phyloP scores from a whole-genome alignment of 768 basidiomycete species.

The Tremella yokohamensis region DNA sequence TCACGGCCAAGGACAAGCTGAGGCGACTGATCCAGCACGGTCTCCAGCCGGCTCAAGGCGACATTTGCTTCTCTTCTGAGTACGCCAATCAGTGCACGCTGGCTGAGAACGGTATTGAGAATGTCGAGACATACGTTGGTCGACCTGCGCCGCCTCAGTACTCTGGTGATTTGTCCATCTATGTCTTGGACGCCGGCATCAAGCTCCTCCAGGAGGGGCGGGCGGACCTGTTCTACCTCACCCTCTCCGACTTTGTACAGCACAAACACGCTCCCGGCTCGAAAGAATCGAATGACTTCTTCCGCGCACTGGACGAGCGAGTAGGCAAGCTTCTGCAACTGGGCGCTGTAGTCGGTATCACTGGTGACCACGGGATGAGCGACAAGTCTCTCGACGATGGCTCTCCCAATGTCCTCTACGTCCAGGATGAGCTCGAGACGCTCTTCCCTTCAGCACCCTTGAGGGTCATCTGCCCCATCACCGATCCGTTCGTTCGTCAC shows the following conservation, averaged over 20 bases:
- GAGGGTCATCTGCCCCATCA: conserved; percentile 9
- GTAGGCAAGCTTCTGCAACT: conserved; percentile 9
- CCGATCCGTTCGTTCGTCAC: conserved; percentile 10
- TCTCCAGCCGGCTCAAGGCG: background rate
- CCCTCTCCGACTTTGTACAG: conserved; percentile 13
- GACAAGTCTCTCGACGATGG: conserved; percentile 6
- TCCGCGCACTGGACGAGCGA: conserved; percentile 1
- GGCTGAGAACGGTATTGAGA: conserved; percentile 7
- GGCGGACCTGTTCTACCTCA: conserved; percentile 14
- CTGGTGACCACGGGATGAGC: conserved; percentile 10
- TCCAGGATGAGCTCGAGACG: conserved; percentile 6
- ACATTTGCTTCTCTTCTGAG: conserved; percentile 10
- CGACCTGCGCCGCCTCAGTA: conserved; percentile 10
- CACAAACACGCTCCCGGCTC: conserved; percentile 11
- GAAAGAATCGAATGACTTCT: conserved; percentile 6
- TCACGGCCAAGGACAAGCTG: conserved; percentile 12
- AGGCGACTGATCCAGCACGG: conserved; percentile 6
- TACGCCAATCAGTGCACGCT: conserved; percentile 10
- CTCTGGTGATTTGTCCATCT: conserved; percentile 11
- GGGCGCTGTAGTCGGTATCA: conserved; percentile 7
- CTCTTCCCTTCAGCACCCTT: background rate
- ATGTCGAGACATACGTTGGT: conserved; percentile 7
- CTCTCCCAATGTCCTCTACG: background rate
- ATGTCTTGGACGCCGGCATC: conserved; percentile 11
- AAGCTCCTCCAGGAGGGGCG: conserved; percentile 6